Percentiles rank a stretch among this genome's conserved stretches.
Evolutionary conservation across 2,329 filamentous ascomycete genomes (phyloP).

Genomic region (Pseudogymnoascus sp.): DNA sequence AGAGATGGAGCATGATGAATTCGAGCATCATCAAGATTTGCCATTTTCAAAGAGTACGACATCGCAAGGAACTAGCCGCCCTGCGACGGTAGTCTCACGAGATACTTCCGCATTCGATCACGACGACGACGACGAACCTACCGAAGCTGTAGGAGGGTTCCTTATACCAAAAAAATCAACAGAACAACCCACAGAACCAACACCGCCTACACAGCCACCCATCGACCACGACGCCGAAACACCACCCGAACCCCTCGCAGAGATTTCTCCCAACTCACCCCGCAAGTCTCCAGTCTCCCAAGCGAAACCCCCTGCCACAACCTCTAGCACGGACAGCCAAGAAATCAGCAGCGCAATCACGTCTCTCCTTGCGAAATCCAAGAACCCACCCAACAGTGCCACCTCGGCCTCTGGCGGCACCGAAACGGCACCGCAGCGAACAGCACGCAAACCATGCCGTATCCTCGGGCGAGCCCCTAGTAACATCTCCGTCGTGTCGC

Average conservation of each 20-base stretch:
- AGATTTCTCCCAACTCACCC: slow-evolving; percentile 19
- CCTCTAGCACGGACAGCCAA: slow-evolving; percentile 2
- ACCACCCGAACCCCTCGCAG: slow-evolving; percentile 12
- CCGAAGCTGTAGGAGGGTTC: background rate
- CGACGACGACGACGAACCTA: slow-evolving; percentile 13
- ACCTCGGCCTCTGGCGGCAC: slow-evolving; percentile 3
- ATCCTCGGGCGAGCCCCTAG: slow-evolving; percentile 51
- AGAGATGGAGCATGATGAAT: background rate
- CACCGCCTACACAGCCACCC: background rate
- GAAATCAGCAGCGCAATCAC: slow-evolving; percentile 19
- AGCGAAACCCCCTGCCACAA: slow-evolving; percentile 2
- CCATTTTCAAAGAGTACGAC: background rate
- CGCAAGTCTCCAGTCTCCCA: slow-evolving; percentile 10
- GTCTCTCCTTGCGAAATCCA: slow-evolving; percentile 26
- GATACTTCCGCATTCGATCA: slow-evolving; percentile 13
- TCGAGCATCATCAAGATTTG: background rate
- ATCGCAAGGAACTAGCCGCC: background rate
- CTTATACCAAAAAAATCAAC: background rate
- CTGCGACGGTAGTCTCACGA: background rate
- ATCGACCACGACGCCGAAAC: background rate
- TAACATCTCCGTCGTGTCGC: slow-evolving; percentile 41
- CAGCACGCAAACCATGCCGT: slow-evolving; percentile 4
- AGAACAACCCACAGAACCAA: background rate
- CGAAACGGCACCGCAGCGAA: slow-evolving; percentile 11
- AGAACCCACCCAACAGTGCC: slow-evolving; percentile 13